A percentile compares a stretch with the other conserved stretches of the same genome.
Conservation (phyloP, 305 asterid species). For the Fraxinus xanthoxyloides region DNA sequence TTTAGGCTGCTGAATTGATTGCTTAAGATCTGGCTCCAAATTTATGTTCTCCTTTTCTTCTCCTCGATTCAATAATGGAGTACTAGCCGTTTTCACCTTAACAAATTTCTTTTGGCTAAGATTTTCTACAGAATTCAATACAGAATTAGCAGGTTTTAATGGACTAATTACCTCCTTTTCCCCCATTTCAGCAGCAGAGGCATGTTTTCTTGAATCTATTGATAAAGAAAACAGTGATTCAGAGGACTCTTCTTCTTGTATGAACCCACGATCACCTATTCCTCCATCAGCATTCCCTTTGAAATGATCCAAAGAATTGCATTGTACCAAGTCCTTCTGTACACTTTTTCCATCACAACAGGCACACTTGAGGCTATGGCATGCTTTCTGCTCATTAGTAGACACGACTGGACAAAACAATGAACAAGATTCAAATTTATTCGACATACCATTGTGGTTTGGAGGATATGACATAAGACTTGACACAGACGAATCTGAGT, state of each 20-base stretch:
- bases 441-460: neutral
- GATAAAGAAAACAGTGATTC: conserved; percentile 63
- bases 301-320: neutral
- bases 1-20: neutral
- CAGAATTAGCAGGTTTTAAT: conserved; percentile 25
- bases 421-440: neutral
- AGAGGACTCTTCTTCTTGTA: conserved; percentile 35
- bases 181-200: conserved; percentile 24
- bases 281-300: neutral
- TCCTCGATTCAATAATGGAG: neutral
- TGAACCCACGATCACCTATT: neutral
- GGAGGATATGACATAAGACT: conserved; percentile 24
- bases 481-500: conserved; percentile 22
- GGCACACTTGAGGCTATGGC: neutral
- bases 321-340: conserved; percentile 10
- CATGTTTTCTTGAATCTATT: conserved; percentile 46
- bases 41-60: conserved; percentile 37
- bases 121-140: conserved; percentile 25
- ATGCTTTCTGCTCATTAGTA: neutral
- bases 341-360: conserved; percentile 18
- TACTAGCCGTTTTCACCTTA: conserved; percentile 13
- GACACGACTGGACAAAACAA: neutral
- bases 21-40: conserved; percentile 18
- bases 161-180: conserved; percentile 56
- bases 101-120: conserved; percentile 21